Percentiles rank a stretch among this genome's conserved stretches.
These are phyloP conservation scores for Curvularia sp. DNA, from an alignment of 2,329 filamentous ascomycete genomes.

Conservation along the genomic window DNA sequence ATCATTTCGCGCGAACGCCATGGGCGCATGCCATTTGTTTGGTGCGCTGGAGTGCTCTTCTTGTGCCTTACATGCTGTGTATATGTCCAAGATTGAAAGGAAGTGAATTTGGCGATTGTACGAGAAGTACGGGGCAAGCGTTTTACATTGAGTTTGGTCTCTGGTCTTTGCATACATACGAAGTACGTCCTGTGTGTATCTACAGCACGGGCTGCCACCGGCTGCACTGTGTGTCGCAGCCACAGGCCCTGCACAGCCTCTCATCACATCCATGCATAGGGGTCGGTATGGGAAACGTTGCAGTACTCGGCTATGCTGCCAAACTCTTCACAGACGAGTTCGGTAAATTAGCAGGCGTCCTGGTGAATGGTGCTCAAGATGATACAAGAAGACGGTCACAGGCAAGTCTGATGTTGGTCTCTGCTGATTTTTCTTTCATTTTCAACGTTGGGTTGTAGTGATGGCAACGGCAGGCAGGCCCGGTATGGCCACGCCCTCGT, in stretches of 20 bases:
- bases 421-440: slow-evolving; percentile 1
- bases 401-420: neutral
- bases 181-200: too few relatives aligned
- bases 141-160: too few relatives aligned
- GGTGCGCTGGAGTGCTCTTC: too few relatives aligned
- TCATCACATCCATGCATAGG: neutral
- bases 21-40: too few relatives aligned
- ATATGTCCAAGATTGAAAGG: too few relatives aligned
- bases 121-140: too few relatives aligned
- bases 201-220: neutral
- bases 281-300: neutral
- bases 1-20: neutral
- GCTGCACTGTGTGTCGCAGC: neutral
- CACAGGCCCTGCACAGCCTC: neutral
- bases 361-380: neutral
- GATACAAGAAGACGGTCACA: neutral
- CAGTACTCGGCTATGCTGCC: neutral
- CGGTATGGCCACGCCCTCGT: neutral
- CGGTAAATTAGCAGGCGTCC: neutral
- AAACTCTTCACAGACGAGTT: neutral
- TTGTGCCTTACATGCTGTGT: neutral
- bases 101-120: too few relatives aligned
- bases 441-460: neutral
- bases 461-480: slow-evolving; percentile 7
- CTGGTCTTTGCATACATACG: too few relatives aligned